These are phyloP conservation scores for Berberis thunbergii DNA, from an alignment of 164 flowering plant genomes.

Conservation along the genomic window DNA sequence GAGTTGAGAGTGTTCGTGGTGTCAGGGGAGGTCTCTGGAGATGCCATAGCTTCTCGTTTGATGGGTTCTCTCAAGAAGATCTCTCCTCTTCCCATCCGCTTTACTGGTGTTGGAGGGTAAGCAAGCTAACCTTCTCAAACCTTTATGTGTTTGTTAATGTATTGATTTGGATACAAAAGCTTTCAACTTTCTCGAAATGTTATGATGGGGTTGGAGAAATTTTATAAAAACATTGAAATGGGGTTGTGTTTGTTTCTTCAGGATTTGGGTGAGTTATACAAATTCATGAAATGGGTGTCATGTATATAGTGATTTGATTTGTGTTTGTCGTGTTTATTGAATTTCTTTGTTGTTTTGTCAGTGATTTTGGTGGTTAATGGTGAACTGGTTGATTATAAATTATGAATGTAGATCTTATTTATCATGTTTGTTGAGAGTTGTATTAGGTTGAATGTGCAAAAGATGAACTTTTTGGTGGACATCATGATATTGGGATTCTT, in stretches of 20 bases:
- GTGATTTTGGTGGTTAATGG: no score
- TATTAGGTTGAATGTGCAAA: no score
- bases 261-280: no score
- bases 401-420: no score
- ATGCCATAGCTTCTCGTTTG: slow-evolving; percentile 70
- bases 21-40: slow-evolving; percentile 92
- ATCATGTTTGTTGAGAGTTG: no score
- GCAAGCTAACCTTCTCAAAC: neutral
- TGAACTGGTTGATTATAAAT: no score
- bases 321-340: no score
- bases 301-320: no score
- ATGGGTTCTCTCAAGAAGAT: slow-evolving; percentile 67
- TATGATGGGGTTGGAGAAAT: neutral
- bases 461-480: no score
- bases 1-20: slow-evolving; percentile 81
- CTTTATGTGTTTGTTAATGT: neutral
- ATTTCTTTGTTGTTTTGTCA: no score
- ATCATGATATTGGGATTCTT: no score
- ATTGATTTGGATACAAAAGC: neutral
- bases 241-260: neutral
- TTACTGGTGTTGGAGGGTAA: slow-evolving; percentile 92
- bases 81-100: slow-evolving; percentile 64
- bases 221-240: neutral
- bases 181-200: neutral
- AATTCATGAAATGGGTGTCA: no score